These are phyloP conservation scores for Casuarina equisetifolia DNA, from an alignment of 306 rosid species.

Conservation along the genomic window DNA sequence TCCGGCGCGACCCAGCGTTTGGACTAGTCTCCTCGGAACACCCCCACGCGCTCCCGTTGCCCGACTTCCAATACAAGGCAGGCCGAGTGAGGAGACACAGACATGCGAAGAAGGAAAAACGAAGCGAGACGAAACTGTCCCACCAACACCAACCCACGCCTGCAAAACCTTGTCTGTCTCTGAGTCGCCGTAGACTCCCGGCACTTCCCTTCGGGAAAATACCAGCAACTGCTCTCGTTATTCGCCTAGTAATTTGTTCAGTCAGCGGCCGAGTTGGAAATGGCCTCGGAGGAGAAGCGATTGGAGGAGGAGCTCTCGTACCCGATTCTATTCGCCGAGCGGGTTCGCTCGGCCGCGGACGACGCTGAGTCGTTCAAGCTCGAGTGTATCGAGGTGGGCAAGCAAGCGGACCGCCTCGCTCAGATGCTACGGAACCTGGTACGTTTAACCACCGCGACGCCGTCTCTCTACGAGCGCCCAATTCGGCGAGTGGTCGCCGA, in stretches of 20 bases:
- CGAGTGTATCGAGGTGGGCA: slow-evolving; percentile 65
- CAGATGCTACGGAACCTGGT: slow-evolving; percentile 68
- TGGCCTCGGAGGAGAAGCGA: slow-evolving; percentile 60
- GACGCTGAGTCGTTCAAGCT: slow-evolving; percentile 56
- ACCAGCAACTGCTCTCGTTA: neutral
- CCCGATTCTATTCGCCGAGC: slow-evolving; percentile 69
- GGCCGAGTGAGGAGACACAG: slow-evolving; percentile 4
- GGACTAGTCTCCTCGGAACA: neutral
- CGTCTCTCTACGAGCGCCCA: slow-evolving; percentile 64
- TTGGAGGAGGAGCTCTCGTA: slow-evolving; percentile 59
- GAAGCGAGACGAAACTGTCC: neutral
- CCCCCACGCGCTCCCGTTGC: neutral
- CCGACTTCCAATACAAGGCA: neutral
- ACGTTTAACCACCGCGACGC: slow-evolving; percentile 49
- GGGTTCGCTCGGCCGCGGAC: slow-evolving; percentile 52
- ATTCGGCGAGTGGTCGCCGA: slow-evolving; percentile 58
- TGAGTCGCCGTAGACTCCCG: slow-evolving; percentile 34
- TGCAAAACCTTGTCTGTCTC: neutral
- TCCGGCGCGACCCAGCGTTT: too few species aligned
- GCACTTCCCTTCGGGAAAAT: slow-evolving; percentile 11
- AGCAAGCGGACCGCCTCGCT: slow-evolving; percentile 58
- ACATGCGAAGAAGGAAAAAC: slow-evolving; percentile 33
- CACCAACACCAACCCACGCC: neutral
- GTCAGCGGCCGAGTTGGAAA: slow-evolving; percentile 23
- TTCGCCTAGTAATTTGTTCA: slow-evolving; percentile 7